These are phyloP conservation scores for Akanthomyces dipterigenus DNA, from an alignment of 2,329 filamentous ascomycete species.

Conservation along the genomic window DNA sequence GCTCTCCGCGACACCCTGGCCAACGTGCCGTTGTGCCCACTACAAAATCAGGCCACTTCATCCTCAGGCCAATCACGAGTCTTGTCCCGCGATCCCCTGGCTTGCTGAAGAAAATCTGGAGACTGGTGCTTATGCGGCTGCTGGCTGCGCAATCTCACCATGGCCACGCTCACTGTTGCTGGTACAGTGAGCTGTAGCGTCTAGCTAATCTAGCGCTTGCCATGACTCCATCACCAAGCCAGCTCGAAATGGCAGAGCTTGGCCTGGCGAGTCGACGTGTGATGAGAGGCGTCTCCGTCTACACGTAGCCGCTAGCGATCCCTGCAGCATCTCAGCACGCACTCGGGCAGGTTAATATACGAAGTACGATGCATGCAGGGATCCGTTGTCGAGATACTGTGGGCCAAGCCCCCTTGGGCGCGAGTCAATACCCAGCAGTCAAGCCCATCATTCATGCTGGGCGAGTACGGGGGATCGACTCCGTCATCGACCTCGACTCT, in stretches of 20 bases:
- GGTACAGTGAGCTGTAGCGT: neutral
- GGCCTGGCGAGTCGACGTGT: neutral
- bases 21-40: neutral
- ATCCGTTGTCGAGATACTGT: constrained; percentile 8
- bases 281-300: neutral
- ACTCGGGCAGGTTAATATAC: neutral
- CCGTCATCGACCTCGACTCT: neutral
- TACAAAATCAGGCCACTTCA: neutral
- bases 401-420: neutral
- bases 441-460: neutral
- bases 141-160: too few species aligned
- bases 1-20: neutral
- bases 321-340: neutral
- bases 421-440: constrained; percentile 7
- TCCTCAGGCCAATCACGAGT: neutral
- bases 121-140: neutral
- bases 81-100: neutral
- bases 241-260: neutral
- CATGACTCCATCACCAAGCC: neutral
- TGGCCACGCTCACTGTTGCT: neutral
- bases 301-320: neutral
- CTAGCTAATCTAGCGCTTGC: neutral
- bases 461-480: constrained; percentile 6
- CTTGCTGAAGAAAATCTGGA: neutral
- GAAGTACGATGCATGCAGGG: constrained; percentile 6